Base-by-base conservation (phyloP, 306 rosid species). In the Cicer yamashitae region DNA sequence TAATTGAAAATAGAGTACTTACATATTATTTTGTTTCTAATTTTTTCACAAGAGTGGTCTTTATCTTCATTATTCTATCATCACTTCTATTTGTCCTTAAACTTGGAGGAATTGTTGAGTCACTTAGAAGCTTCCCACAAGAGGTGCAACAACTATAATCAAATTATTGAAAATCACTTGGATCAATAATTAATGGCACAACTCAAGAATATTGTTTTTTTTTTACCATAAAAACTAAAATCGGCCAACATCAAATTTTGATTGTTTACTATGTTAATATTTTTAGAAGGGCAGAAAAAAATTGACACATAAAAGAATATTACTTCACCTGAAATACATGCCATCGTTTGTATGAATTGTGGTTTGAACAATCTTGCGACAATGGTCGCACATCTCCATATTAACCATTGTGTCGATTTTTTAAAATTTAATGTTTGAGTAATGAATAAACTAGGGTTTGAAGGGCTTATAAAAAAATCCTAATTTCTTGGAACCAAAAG, bases 51-150 rank as follows among this genome's bases (percentile, higher is more conserved):
- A 3, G 48, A 10, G 40, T 48, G 7, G 2, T 8, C 9, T 67
- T 43, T 69, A 2, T 7, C 44, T n/a, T 74, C 59, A 17, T 69
- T 2, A 2, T 50, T 7, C 10, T 70, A 25, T 8, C 14, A 53
- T 17, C 47, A 70, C 44, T 53, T 45, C 34, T 10, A 9, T 13
- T 25, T 15, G 3, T 57, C 25, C 4, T 44, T 7, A 22, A 57
- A 30, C 8, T 30, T 12, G 8, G 2, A 30, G 65, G 59, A 53
- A 53, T 2, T n/a, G n/a, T n/a, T 20, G 59, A 30, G 9, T 20
- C 30, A 13, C 30, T 17, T 45, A 81, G 71, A 70, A 81, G 7
- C 69, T 69, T 81, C 8, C 84, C 84, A 62, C 84, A 81, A 0
- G 2, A 1, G 1, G n/a, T n/a, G n/a, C n/a, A n/a, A n/a, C n/a